Evolutionary conservation across 352 stramenopile genomes (phyloP).

Genomic region (Phytopythium chamaehyphon): DNA sequence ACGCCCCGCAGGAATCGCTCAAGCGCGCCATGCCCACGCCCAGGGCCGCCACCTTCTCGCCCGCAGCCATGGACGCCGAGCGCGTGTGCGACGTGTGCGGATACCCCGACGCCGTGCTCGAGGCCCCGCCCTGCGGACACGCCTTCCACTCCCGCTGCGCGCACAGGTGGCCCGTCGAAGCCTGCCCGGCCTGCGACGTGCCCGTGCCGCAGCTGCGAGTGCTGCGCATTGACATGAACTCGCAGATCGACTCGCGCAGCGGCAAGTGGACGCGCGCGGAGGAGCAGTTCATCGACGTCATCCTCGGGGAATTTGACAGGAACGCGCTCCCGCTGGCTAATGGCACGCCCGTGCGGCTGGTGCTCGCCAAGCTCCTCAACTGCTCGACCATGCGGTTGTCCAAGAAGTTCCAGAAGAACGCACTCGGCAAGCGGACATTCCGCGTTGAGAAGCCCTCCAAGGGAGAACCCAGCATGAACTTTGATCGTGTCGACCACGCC

Average conservation of each 20-base stretch:
- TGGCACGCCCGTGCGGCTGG: conserved; percentile 77
- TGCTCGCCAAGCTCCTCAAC: conserved; percentile 84
- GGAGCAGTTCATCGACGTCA: conserved; percentile 83
- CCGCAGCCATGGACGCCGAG: conserved; percentile 12
- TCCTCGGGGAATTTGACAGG: conserved; percentile 79
- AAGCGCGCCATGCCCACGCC: neutral
- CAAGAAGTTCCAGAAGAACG: conserved; percentile 90
- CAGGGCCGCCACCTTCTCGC: conserved; percentile 8
- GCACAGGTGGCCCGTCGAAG: conserved; percentile 65
- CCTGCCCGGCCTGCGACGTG: conserved; percentile 58
- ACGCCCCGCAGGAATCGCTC: neutral
- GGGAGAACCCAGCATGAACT: conserved; percentile 61
- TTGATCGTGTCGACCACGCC: conserved; percentile 61
- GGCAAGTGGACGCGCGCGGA: conserved; percentile 84
- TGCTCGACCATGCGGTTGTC: conserved; percentile 87
- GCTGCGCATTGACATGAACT: conserved; percentile 68
- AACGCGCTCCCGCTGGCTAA: conserved; percentile 72
- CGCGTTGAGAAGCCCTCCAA: conserved; percentile 64
- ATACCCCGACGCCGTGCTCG: conserved; percentile 74
- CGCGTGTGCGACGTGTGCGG: conserved; percentile 72
- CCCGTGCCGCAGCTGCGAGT: conserved; percentile 62
- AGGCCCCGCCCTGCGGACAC: conserved; percentile 64
- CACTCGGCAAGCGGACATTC: conserved; percentile 83
- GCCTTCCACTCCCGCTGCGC: conserved; percentile 85
- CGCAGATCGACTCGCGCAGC: conserved; percentile 59